These are phyloP conservation scores for Carpinus fangiana DNA, from an alignment of 306 rosid genomes.

Conservation along the genomic window DNA sequence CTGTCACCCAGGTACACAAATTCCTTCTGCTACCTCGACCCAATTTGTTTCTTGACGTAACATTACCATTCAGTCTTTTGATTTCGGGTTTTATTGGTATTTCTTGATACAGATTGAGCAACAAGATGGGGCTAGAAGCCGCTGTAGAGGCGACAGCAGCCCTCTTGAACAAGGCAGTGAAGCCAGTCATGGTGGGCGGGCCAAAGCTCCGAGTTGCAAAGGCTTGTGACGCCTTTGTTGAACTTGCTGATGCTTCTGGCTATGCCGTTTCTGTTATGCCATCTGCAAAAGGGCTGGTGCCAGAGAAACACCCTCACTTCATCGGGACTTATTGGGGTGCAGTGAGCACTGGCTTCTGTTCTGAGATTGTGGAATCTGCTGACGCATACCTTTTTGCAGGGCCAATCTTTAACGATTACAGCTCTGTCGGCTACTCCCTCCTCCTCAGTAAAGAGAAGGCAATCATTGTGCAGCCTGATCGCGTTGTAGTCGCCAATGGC, in stretches of 20 bases:
- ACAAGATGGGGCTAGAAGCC: slow-evolving; percentile 43
- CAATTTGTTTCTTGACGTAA: not conserved
- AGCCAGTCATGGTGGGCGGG: slow-evolving; percentile 51
- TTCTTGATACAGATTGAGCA: slow-evolving; percentile 34
- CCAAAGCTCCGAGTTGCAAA: slow-evolving; percentile 47
- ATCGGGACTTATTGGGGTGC: slow-evolving; percentile 53
- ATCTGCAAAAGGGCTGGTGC: slow-evolving; percentile 48
- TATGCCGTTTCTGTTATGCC: slow-evolving; percentile 44
- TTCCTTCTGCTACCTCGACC: no score
- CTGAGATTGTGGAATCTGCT: slow-evolving; percentile 51
- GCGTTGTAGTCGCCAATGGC: slow-evolving; percentile 37
- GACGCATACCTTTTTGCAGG: slow-evolving; percentile 52
- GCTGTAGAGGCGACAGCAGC: slow-evolving; percentile 44
- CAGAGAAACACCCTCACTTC: slow-evolving; percentile 47
- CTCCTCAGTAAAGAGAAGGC: slow-evolving; percentile 49
- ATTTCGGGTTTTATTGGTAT: not conserved
- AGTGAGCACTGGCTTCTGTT: slow-evolving; percentile 42
- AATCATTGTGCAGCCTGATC: slow-evolving; percentile 47
- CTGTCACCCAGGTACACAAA: slow-evolving; percentile 34
- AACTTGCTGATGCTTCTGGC: slow-evolving; percentile 48
- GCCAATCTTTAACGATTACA: slow-evolving; percentile 49
- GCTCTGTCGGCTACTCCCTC: slow-evolving; percentile 54
- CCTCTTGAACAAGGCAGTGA: slow-evolving; percentile 48
- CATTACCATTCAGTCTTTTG: no score
- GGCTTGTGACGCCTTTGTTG: slow-evolving; percentile 38